Conservation (phyloP, 805 yeast genomes). For the Ogataea pini region DNA sequence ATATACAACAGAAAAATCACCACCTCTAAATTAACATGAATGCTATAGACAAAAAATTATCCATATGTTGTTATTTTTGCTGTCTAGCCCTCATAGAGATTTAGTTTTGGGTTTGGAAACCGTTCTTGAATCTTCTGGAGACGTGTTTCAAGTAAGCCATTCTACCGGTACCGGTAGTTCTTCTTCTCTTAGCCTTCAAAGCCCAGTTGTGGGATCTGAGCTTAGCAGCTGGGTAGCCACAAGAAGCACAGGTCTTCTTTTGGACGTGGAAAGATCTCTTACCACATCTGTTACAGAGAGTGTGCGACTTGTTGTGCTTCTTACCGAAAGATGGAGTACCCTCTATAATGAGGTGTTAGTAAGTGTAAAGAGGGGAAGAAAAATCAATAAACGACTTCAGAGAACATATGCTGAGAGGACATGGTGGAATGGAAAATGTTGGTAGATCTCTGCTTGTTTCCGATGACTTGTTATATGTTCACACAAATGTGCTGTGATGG, state of each 20-base stretch:
- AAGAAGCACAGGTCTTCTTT: conserved; percentile 97
- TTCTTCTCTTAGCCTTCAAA: conserved; percentile 98
- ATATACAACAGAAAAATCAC: conserved; percentile 17
- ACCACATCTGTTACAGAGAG: conserved; percentile 99
- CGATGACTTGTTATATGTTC: too few species aligned
- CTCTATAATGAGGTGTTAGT: conserved; percentile 48
- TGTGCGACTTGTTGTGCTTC: conserved; percentile 99
- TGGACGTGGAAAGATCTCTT: conserved; percentile 98
- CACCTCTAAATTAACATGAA: conserved; percentile 9
- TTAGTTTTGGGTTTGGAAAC: conserved; percentile 74
- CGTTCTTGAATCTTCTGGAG: conserved; percentile 98
- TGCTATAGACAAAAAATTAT: conserved; percentile 9
- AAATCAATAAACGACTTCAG: background rate
- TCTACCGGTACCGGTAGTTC: conserved; percentile 99
- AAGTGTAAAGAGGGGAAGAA: conserved; percentile 33
- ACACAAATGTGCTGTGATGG: too few species aligned
- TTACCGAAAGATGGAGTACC: conserved; percentile 99
- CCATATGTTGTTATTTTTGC: conserved; percentile 7
- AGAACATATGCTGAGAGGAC: too few species aligned
- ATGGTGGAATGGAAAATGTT: background rate
- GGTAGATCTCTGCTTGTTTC: too few species aligned
- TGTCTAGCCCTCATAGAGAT: conserved; percentile 7
- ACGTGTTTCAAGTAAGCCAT: conserved; percentile 97
- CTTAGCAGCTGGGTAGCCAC: conserved; percentile 99
- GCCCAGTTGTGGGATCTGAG: conserved; percentile 99